Evolutionary conservation across 352 stramenopile species (phyloP).

Genomic region (Poterioochromonas sp.): DNA sequence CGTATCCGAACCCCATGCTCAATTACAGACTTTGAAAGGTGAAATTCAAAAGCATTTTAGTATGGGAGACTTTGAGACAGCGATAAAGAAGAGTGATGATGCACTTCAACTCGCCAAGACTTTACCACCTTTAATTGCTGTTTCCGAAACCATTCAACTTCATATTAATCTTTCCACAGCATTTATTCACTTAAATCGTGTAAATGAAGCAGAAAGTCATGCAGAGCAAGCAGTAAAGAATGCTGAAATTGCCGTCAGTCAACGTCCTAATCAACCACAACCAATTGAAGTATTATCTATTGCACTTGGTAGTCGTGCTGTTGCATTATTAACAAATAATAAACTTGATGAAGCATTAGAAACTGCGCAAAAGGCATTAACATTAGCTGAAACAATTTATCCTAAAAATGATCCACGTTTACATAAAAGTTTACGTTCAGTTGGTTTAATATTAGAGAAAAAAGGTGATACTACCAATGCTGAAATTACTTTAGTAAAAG

Average conservation of each 20-base stretch:
- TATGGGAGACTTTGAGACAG: neutral
- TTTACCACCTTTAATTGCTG: neutral
- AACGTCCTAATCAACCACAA: slow-evolving; percentile 3
- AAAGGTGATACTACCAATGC: neutral
- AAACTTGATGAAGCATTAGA: neutral
- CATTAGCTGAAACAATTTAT: slow-evolving; percentile 7
- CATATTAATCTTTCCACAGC: neutral
- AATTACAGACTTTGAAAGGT: neutral
- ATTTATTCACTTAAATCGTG: neutral
- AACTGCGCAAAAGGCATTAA: neutral
- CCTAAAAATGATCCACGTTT: neutral
- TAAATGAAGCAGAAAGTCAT: neutral
- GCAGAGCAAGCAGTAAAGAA: neutral
- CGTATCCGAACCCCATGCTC: neutral
- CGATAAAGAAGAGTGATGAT: neutral
- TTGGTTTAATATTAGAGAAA: neutral
- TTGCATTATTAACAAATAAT: neutral
- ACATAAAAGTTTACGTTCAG: neutral
- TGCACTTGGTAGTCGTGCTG: neutral
- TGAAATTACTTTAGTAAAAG: neutral
- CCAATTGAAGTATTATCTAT: neutral
- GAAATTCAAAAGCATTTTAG: neutral
- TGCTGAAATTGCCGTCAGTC: neutral
- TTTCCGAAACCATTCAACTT: neutral
- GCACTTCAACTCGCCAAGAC: neutral